These are phyloP conservation scores for Monosporascus sp. DNA, from an alignment of 2,329 filamentous ascomycete species.

Conservation along the genomic window DNA sequence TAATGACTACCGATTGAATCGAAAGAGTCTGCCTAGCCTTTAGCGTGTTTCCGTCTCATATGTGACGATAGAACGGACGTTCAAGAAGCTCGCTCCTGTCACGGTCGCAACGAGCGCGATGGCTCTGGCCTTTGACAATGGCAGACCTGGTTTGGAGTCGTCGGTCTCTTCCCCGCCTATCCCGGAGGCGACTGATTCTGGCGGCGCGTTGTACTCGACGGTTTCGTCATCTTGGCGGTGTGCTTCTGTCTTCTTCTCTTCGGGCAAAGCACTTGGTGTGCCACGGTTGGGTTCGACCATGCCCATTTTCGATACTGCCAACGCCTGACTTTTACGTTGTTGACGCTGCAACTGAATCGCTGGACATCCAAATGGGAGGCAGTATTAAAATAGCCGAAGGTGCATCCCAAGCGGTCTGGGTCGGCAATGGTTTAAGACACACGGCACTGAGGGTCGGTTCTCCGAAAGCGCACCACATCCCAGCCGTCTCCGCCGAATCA, in stretches of 20 bases:
- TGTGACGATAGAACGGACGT: conserved; percentile 31
- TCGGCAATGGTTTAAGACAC: no score
- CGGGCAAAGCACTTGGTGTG: neutral
- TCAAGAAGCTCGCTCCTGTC: conserved; percentile 52
- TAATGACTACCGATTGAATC: conserved; percentile 56
- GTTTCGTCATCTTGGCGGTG: no score
- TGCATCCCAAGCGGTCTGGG: no score
- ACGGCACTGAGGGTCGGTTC: no score
- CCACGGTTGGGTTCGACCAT: no score
- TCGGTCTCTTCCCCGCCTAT: conserved; percentile 4
- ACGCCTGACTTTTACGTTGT: no score
- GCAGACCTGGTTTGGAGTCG: conserved; percentile 17
- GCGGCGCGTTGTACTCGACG: neutral
- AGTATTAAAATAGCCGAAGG: no score
- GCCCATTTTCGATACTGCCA: no score
- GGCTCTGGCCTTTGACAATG: conserved; percentile 45
- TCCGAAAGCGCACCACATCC: no score
- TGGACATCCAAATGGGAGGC: no score
- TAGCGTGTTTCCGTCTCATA: conserved; percentile 7
- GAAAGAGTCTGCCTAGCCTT: conserved; percentile 43
- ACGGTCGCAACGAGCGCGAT: conserved; percentile 52
- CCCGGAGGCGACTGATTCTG: neutral
- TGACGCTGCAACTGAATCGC: no score
- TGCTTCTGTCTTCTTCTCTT: neutral
- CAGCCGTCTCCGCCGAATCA: no score